Percentiles rank a stretch among this genome's conserved stretches.
Conservation (phyloP, 2,329 filamentous ascomycete genomes). For the Hymenoscyphus scutula region DNA sequence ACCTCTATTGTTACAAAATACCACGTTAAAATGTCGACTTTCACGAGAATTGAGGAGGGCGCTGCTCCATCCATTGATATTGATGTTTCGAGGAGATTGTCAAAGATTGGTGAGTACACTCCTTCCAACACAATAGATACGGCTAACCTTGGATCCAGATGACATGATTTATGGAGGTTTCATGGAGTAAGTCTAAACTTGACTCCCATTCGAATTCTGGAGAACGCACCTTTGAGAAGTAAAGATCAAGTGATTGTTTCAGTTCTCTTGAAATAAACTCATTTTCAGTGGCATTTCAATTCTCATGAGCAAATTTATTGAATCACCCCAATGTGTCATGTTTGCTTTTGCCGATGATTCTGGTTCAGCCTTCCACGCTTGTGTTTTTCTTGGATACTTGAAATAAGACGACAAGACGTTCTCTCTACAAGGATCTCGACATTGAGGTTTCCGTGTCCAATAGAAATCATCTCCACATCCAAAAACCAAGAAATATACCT, state of each 20-base stretch:
- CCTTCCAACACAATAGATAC: background rate
- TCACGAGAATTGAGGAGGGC: conserved; percentile 62
- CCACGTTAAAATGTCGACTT: conserved; percentile 61
- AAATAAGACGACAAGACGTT: too few relatives aligned
- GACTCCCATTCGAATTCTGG: background rate
- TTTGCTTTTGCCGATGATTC: too few relatives aligned
- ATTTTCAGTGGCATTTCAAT: too few relatives aligned
- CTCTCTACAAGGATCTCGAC: too few relatives aligned
- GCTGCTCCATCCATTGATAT: conserved; percentile 64
- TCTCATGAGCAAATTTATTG: too few relatives aligned
- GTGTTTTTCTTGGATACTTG: too few relatives aligned
- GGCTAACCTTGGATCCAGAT: conserved; percentile 43
- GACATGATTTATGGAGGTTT: conserved; percentile 82
- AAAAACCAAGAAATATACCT: background rate
- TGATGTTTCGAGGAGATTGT: conserved; percentile 62
- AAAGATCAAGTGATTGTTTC: too few relatives aligned
- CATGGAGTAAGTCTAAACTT: conserved; percentile 61
- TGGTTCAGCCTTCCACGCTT: too few relatives aligned
- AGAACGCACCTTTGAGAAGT: too few relatives aligned
- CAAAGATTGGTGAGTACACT: conserved; percentile 56
- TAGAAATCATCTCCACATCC: background rate
- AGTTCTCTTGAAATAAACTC: too few relatives aligned
- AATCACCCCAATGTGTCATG: too few relatives aligned
- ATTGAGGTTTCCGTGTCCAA: too few relatives aligned
- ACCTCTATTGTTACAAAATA: background rate